A percentile compares a stretch with the other conserved stretches of the same genome.
phyloP scores from a whole-genome alignment of 177 flowering plant genomes.

The Telopea speciosissima region DNA sequence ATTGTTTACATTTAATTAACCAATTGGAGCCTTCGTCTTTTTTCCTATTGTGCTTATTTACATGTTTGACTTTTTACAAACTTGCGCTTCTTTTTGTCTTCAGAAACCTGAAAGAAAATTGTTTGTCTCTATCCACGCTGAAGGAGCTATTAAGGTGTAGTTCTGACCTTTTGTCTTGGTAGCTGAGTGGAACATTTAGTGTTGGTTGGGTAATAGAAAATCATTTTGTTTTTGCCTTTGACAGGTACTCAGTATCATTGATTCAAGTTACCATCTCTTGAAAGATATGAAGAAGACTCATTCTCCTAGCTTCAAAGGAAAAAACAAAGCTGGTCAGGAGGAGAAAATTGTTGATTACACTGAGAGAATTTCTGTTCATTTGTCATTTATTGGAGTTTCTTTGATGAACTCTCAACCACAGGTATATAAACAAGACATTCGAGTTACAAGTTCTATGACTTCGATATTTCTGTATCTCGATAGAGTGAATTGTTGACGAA shows the following conservation, averaged over 20 bases:
- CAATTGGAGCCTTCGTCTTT: too few species aligned
- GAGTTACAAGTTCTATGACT: not conserved
- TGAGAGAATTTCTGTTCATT: conserved; percentile 48
- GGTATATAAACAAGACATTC: conserved; percentile 33
- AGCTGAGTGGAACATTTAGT: not conserved
- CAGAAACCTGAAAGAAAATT: conserved; percentile 87
- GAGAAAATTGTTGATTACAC: conserved; percentile 37
- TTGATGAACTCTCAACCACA: conserved; percentile 62
- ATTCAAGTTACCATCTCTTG: conserved; percentile 59
- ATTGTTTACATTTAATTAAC: too few species aligned
- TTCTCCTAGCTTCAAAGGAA: conserved; percentile 27
- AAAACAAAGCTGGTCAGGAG: conserved; percentile 29
- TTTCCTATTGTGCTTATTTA: too few species aligned
- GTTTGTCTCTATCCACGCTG: conserved; percentile 66
- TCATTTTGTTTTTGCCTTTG: conserved; percentile 7
- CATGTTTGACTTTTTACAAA: not conserved
- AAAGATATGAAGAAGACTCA: conserved; percentile 40
- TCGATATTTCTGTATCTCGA: not conserved
- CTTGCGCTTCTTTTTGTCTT: conserved; percentile 12
- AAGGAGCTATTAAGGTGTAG: conserved; percentile 86
- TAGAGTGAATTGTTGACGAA: too few species aligned
- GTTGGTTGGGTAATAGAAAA: not conserved
- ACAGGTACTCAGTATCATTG: conserved; percentile 85
- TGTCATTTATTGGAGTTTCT: conserved; percentile 73
- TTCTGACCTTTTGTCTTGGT: conserved; percentile 2